Evolutionary conservation across 2,329 filamentous ascomycete species (phyloP), one percentile per base, ranked within the genome.

Genomic region (Neonectria hederae): DNA sequence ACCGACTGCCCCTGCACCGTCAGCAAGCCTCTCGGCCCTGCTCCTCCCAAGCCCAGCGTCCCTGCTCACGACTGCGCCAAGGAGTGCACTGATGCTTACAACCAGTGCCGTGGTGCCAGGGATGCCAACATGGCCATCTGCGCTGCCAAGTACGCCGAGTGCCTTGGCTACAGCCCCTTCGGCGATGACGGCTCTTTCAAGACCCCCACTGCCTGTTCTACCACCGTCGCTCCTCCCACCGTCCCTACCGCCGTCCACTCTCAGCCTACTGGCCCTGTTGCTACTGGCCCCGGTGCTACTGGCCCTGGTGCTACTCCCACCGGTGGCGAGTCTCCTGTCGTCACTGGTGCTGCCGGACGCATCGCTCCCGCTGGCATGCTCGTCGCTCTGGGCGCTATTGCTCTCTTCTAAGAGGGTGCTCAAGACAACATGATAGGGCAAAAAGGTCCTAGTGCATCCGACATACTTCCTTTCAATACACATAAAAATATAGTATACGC

Each of bases 121-220:
- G 60, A 51, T 35, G 62, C 70, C 61, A 71, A 76, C 70, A 65
- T 65, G 60, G 62, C 73, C 10, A 38, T 21, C 7, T 76, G 75
- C 52, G 70, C 67, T 17, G 66, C 72, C 28, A 21, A 70, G 40
- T 73, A 69, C 60, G 68, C 69, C 56, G 14, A 1, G 11, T 75
- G 74, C 67, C 65, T 75, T 4, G 68, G 67, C 61, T 73, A 68
- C 68, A 73, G 67, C 69, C 73, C 73, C 40, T 75, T 67, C 49
- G 55, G 60, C 21, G 48, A 38, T 24, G 43, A 49, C 32, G 63
- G 59, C 55, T 64, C 56, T 26, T 40, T 65, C 21, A 62, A 63
- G 13, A 40, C 45, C 6, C 70, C 71, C 22, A 71, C 62, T 0
- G 62, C 72, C 32, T 74, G 72, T 64, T 48, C 38, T 35, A 2